phyloP scores from a whole-genome alignment of 768 basidiomycete genomes.

The Boletellus ananiceps region DNA sequence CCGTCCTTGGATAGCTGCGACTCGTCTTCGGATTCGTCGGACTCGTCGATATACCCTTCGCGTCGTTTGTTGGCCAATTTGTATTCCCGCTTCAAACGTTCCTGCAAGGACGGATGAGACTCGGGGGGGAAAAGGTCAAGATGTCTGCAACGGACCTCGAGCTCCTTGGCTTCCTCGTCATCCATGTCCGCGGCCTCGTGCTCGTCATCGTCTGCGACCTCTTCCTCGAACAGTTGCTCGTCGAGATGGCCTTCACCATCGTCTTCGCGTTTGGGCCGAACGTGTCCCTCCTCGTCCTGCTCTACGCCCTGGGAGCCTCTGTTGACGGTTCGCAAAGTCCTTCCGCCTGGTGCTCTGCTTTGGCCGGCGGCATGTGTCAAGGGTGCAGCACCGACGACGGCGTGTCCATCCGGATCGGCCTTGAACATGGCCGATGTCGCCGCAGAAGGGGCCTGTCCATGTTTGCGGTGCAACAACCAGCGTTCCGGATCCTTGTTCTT shows the following conservation, averaged over 20 bases:
- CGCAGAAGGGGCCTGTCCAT: conserved; percentile 54
- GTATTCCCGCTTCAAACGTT: conserved; percentile 81
- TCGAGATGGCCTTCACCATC: conserved; percentile 80
- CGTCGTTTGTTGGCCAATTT: conserved; percentile 70
- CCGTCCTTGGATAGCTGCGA: conserved; percentile 62
- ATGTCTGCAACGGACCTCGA: conserved; percentile 50
- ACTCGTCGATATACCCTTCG: conserved; percentile 66
- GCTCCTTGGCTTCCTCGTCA: conserved; percentile 81
- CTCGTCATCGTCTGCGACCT: conserved; percentile 86
- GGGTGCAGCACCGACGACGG: conserved; percentile 38
- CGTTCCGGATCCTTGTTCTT: conserved; percentile 74
- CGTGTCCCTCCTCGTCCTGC: conserved; percentile 62
- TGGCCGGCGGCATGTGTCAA: conserved; percentile 47
- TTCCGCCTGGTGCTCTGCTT: conserved; percentile 67
- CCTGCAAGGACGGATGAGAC: conserved; percentile 38
- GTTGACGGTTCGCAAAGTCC: conserved; percentile 63
- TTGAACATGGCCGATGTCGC: conserved; percentile 69
- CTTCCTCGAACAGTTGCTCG: conserved; percentile 78
- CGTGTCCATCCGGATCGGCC: conserved; percentile 49
- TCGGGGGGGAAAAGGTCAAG: background rate
- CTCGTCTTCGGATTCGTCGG: conserved; percentile 67
- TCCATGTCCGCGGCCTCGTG: conserved; percentile 66
- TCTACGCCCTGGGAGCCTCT: conserved; percentile 57
- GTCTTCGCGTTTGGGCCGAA: conserved; percentile 52
- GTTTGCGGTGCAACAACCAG: conserved; percentile 61